These are phyloP conservation scores for Vanilla planifolia DNA, from an alignment of 106 monocot genomes.

Conservation along the genomic window DNA sequence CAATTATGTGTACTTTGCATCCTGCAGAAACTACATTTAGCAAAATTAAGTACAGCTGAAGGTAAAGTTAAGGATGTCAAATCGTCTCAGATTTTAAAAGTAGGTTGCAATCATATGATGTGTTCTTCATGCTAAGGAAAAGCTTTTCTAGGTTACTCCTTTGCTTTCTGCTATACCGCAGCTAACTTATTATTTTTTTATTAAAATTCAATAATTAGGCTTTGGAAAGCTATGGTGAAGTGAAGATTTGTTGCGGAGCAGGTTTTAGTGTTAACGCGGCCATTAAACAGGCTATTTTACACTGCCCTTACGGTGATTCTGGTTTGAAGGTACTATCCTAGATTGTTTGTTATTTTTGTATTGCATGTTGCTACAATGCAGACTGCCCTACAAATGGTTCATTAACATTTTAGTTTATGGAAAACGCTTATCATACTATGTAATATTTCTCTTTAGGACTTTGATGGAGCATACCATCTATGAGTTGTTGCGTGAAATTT, in stretches of 20 bases:
- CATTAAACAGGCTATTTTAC: conserved; percentile 63
- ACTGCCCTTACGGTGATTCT: conserved; percentile 44
- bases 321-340: conserved; percentile 45
- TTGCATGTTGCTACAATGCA: background rate
- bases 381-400: no score
- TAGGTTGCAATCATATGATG: conserved; percentile 8
- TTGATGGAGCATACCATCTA: no score
- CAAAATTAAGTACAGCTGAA: conserved; percentile 35
- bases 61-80: conserved; percentile 50
- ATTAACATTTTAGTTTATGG: no score
- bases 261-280: conserved; percentile 67
- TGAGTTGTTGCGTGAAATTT: no score
- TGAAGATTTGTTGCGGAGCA: conserved; percentile 75
- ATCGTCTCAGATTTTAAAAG: conserved; percentile 47
- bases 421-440: no score
- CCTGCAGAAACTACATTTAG: conserved; percentile 46
- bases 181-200: background rate
- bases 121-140: conserved; percentile 1
- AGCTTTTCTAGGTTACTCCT: background rate
- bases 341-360: background rate
- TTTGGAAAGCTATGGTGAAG: conserved; percentile 51
- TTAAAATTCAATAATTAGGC: conserved; percentile 33
- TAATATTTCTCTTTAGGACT: no score
- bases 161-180: background rate
- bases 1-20: conserved; percentile 10